Percentiles rank a stretch among this genome's conserved stretches.
Conservation (phyloP, 345 rosid species). For the Gossypioides kirkii region DNA sequence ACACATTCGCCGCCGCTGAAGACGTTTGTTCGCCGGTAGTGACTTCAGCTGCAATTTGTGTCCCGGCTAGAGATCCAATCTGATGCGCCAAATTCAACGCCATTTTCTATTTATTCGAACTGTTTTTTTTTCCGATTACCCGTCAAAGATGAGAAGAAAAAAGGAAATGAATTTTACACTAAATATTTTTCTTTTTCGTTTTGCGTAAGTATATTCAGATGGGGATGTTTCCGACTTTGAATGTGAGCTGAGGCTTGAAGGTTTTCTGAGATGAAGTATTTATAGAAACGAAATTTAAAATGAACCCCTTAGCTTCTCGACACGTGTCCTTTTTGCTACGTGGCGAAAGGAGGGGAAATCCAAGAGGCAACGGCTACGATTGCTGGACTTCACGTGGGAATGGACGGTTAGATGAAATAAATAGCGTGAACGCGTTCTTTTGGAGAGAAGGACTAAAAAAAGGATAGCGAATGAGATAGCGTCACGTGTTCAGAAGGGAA, state of each 20-base stretch:
- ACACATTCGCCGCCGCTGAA: constrained; percentile 38
- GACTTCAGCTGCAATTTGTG: constrained; percentile 34
- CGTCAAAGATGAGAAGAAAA: neutral
- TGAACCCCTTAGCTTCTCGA: constrained; percentile 7
- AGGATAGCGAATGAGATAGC: neutral
- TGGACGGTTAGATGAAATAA: constrained; percentile 41
- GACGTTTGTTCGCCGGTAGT: constrained; percentile 26
- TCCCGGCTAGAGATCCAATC: constrained; percentile 63
- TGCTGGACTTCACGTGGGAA: constrained; percentile 22
- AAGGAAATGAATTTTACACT: neutral
- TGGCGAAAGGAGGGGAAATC: constrained; percentile 18
- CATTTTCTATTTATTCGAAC: constrained; percentile 22
- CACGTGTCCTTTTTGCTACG: constrained; percentile 26
- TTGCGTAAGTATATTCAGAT: neutral
- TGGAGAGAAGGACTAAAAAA: neutral
- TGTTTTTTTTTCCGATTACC: neutral
- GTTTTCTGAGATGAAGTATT: neutral
- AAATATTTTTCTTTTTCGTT: neutral
- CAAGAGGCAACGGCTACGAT: constrained; percentile 48
- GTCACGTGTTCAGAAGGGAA: constrained; percentile 1
- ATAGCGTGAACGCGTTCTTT: constrained; percentile 32
- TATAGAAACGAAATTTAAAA: constrained; percentile 40
- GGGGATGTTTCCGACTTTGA: neutral
- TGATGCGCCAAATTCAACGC: constrained; percentile 67
- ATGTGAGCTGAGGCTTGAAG: neutral